Percentiles rank a stretch among this genome's conserved stretches.
Conservation (phyloP, 1,284 basidiomycete species). For the Ganoderma multipileum region DNA sequence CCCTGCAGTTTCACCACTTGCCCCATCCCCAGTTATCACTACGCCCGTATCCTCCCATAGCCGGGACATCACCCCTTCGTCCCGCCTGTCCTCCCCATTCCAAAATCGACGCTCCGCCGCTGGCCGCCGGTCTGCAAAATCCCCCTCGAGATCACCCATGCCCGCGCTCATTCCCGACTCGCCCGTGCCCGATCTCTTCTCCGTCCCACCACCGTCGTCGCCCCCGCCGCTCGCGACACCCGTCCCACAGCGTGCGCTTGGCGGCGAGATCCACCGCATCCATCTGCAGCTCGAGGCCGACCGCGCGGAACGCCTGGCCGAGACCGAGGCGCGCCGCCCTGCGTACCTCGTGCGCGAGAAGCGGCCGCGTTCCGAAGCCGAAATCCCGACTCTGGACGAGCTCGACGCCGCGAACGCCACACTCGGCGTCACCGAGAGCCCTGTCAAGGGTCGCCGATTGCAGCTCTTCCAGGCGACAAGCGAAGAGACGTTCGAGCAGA, state of each 20-base stretch:
- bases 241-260: slow-evolving; percentile 40
- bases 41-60: slow-evolving; percentile 29
- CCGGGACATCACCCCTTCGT: slow-evolving; percentile 33
- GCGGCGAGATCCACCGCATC: slow-evolving; percentile 67
- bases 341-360: slow-evolving; percentile 71
- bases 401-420: slow-evolving; percentile 37
- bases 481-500: slow-evolving; percentile 83
- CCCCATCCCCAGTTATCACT: slow-evolving; percentile 24
- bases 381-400: slow-evolving; percentile 39
- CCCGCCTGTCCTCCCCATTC: slow-evolving; percentile 44
- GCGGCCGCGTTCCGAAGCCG: slow-evolving; percentile 48
- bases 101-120: slow-evolving; percentile 28
- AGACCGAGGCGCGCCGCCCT: slow-evolving; percentile 67
- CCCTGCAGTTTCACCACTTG: slow-evolving; percentile 13
- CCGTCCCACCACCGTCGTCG: slow-evolving; percentile 32
- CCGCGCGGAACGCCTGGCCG: slow-evolving; percentile 52
- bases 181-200: slow-evolving; percentile 41
- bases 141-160: slow-evolving; percentile 21
- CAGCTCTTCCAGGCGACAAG: slow-evolving; percentile 81
- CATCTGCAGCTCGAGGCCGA: slow-evolving; percentile 57
- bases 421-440: slow-evolving; percentile 70
- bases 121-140: slow-evolving; percentile 23
- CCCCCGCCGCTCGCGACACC: slow-evolving; percentile 33
- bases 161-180: slow-evolving; percentile 8
- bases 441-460: slow-evolving; percentile 70